Evolutionary conservation across 2,329 filamentous ascomycete species (phyloP).

Genomic region (Arthrobotrys entomopaga): DNA sequence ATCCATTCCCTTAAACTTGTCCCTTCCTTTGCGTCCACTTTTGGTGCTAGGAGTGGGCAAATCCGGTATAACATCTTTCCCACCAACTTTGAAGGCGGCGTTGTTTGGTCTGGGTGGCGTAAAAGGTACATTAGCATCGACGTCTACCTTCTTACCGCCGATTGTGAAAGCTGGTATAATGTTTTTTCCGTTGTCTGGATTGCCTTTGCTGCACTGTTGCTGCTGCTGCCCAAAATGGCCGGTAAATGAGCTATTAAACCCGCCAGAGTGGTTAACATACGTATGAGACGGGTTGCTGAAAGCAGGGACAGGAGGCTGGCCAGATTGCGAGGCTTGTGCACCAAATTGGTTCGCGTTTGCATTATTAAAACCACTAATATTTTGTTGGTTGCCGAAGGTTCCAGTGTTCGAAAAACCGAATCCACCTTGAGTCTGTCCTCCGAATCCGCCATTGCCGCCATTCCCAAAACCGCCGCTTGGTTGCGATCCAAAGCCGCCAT

Average conservation of each 20-base stretch:
- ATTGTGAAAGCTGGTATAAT: neutral
- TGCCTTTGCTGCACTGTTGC: no score
- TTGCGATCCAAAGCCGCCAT: neutral
- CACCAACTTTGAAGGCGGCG: conserved; percentile 4
- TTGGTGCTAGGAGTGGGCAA: neutral
- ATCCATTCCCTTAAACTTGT: neutral
- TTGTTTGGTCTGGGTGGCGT: neutral
- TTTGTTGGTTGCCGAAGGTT: neutral
- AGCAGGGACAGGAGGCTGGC: neutral
- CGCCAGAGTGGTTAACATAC: no score
- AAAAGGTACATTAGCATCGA: neutral
- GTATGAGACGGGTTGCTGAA: neutral
- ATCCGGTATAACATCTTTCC: conserved; percentile 2
- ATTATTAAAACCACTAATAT: neutral
- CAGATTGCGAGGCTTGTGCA: neutral
- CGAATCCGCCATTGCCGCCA: neutral
- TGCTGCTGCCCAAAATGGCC: no score
- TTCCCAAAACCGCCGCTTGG: neutral
- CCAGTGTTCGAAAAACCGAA: neutral
- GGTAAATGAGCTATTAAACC: no score
- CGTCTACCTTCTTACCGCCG: neutral
- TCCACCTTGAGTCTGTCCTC: neutral
- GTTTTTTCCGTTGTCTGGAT: neutral
- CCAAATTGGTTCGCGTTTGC: neutral
- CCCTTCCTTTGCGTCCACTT: no score